Evolutionary conservation across 768 basidiomycete species (phyloP), one percentile per base, ranked within the genome.

Genomic region (Mycena alexandri): DNA sequence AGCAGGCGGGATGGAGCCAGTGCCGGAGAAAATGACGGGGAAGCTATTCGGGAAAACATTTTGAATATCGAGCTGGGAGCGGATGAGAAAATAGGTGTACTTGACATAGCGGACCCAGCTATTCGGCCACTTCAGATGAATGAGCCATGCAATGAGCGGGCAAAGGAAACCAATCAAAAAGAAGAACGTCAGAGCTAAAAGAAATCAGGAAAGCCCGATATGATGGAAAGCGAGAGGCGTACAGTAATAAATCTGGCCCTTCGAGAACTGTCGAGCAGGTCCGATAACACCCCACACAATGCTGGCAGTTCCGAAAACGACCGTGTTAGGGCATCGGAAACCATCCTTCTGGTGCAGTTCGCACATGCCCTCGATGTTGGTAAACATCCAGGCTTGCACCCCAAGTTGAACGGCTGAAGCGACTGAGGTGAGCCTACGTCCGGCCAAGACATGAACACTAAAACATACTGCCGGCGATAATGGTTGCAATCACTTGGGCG

Each of bases 231-330:
- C 1, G 19, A 13, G 13, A 11, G 33, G 19, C 33, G n/a, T 21
- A 44, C 38, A 12, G 6, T 46, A 46, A 17, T 46, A 46, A 10
- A n/a, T 46, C 44, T 46, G 44, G 44, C 44, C 44, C 3, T 46
- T 1, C 19, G 44, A 46, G 61, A 59, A 94, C 74, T 89, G 84
- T 24, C 88, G 82, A 44, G 79, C 81, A 5, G 93, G 94, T 6
- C 93, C 93, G 61, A 95, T 92, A 68, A 93, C 91, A 64, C 93
- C 91, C 89, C 89, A 93, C 68, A 94, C 85, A 67, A 94, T 86
- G 63, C 87, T 89, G n/a, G 93, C 93, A 2, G 91, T 92, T 42
- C 91, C 92, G 75, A 94, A 94, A 13, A 93, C 90, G 64, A 88
- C 82, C 7, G 90, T 90, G 46, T 72, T 77, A 14, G 87, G 83